These are phyloP conservation scores for Plantago elongata DNA, from an alignment of 257 asterid species.

Conservation along the genomic window DNA sequence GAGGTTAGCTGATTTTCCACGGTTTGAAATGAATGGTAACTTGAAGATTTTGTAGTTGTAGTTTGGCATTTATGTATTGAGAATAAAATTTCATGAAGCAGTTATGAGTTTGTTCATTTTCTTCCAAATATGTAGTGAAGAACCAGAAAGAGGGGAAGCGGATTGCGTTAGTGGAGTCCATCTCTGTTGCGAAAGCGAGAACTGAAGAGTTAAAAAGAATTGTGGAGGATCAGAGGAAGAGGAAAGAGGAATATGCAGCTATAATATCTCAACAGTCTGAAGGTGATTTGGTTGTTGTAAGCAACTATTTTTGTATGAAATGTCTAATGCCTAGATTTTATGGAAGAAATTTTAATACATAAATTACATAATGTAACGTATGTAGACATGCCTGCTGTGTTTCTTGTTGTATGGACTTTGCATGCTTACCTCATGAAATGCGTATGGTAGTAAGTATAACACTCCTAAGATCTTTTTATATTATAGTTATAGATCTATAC, in stretches of 20 bases:
- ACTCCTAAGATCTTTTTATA: no score
- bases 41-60: not conserved
- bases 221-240: slow-evolving; percentile 56
- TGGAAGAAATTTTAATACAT: slow-evolving; percentile 7
- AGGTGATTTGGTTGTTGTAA: slow-evolving; percentile 42
- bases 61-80: not conserved
- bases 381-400: slow-evolving; percentile 5
- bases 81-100: not conserved
- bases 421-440: not conserved
- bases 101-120: not conserved
- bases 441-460: not conserved
- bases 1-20: no score
- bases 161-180: slow-evolving; percentile 53
- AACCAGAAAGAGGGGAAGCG: slow-evolving; percentile 67
- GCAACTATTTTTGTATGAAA: slow-evolving; percentile 11
- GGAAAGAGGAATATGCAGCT: slow-evolving; percentile 70
- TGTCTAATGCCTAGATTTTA: not conserved
- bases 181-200: slow-evolving; percentile 54
- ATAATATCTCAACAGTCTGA: slow-evolving; percentile 69
- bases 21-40: not conserved
- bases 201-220: slow-evolving; percentile 53
- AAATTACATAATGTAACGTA: not conserved
- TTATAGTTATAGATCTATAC: not conserved
- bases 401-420: slow-evolving; percentile 4
- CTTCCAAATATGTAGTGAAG: slow-evolving; percentile 40